These are phyloP conservation scores for Raddia distichophylla DNA, from an alignment of 176 grass and related monocot species.

Conservation along the genomic window DNA sequence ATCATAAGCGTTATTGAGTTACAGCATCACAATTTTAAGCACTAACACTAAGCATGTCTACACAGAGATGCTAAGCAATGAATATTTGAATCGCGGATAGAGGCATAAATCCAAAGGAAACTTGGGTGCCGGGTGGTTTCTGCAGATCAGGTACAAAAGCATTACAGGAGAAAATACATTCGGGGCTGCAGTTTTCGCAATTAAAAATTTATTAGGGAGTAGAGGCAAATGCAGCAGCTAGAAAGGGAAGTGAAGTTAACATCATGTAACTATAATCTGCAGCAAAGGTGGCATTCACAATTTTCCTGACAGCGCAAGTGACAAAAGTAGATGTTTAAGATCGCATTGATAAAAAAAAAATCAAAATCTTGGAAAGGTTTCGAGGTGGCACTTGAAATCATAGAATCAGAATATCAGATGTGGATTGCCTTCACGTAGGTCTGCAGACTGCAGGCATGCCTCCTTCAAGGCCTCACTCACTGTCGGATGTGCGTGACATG, in stretches of 20 bases:
- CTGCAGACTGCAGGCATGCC: slow-evolving; percentile 73
- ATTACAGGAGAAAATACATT: background rate
- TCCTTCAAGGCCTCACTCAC: slow-evolving; percentile 93
- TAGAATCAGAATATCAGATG: slow-evolving; percentile 36
- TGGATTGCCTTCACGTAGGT: slow-evolving; percentile 80
- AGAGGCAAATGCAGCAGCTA: background rate
- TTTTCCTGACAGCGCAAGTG: background rate
- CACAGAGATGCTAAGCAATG: background rate
- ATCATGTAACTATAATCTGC: slow-evolving; percentile 31
- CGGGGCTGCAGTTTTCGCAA: background rate
- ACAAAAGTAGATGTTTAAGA: slow-evolving; percentile 9
- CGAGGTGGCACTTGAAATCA: background rate
- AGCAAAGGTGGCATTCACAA: slow-evolving; percentile 32
- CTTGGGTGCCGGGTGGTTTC: background rate
- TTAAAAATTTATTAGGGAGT: slow-evolving; percentile 2
- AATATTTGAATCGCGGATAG: background rate
- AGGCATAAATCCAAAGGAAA: background rate
- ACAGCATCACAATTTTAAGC: background rate
- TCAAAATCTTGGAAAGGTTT: slow-evolving; percentile 38
- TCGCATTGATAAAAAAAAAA: slow-evolving; percentile 33
- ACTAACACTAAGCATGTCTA: background rate
- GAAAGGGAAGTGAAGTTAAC: slow-evolving; percentile 6
- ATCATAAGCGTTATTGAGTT: background rate
- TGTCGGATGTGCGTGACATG: slow-evolving; percentile 86
- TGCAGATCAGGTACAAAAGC: background rate